Percentiles rank a stretch among this genome's conserved stretches.
These are phyloP conservation scores for Cercophora samala DNA, from an alignment of 495 filamentous ascomycete species.

Conservation along the genomic window DNA sequence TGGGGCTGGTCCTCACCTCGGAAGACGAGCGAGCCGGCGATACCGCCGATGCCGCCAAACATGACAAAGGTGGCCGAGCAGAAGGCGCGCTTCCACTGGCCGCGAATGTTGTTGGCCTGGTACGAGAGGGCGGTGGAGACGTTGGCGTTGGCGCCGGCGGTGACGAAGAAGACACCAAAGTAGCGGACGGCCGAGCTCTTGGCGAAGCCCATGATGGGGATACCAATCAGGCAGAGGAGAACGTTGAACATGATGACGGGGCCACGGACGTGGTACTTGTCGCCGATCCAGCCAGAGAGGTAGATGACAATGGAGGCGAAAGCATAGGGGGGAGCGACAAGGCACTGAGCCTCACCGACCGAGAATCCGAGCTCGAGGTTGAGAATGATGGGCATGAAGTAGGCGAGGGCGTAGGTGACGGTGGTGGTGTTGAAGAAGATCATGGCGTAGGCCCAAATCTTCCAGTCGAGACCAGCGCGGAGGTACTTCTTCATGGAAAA, in stretches of 20 bases:
- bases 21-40: conserved; percentile 58
- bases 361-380: conserved; percentile 55
- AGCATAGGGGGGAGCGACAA: conserved; percentile 61
- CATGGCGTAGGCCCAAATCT: conserved; percentile 61
- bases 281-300: conserved; percentile 49
- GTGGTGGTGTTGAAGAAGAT: conserved; percentile 60
- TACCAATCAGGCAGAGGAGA: conserved; percentile 44
- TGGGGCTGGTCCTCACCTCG: conserved; percentile 34
- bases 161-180: conserved; percentile 62
- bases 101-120: conserved; percentile 66
- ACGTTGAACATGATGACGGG: conserved; percentile 56
- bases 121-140: conserved; percentile 57
- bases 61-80: conserved; percentile 57
- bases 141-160: conserved; percentile 59
- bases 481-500: conserved; percentile 54
- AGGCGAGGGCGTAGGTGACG: conserved; percentile 61
- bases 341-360: conserved; percentile 55
- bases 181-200: conserved; percentile 51
- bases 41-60: conserved; percentile 60
- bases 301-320: conserved; percentile 60
- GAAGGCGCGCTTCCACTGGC: conserved; percentile 65
- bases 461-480: conserved; percentile 46
- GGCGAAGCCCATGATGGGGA: conserved; percentile 53
- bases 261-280: conserved; percentile 56
- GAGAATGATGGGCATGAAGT: conserved; percentile 67